These are phyloP conservation scores for Claviceps sp. DNA, from an alignment of 2,329 filamentous ascomycete genomes.

Conservation along the genomic window DNA sequence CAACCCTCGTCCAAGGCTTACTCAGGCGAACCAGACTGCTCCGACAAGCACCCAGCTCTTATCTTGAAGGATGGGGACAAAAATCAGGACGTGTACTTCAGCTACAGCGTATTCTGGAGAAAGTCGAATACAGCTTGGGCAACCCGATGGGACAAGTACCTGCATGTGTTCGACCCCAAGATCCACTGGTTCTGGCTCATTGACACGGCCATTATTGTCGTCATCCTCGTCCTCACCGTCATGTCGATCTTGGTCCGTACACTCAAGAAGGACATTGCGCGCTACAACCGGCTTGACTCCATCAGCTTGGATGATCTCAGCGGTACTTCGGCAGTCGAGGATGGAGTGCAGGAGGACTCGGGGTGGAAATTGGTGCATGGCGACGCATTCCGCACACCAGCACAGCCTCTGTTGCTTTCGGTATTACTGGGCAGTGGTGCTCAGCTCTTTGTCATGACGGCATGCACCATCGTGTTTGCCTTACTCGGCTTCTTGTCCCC, in stretches of 20 bases:
- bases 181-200: constrained; percentile 99
- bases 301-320: constrained; percentile 83
- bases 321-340: constrained; percentile 65
- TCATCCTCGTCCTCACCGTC: constrained; percentile 83
- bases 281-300: constrained; percentile 89
- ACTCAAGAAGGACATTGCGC: constrained; percentile 84
- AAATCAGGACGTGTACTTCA: constrained; percentile 60
- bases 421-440: constrained; percentile 85
- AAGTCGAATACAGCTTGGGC: constrained; percentile 81
- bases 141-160: constrained; percentile 96
- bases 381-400: constrained; percentile 86
- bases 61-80: constrained; percentile 43
- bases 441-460: constrained; percentile 96
- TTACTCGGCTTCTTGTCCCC: constrained; percentile 90
- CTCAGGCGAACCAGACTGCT: constrained; percentile 49
- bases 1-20: constrained; percentile 61
- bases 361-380: constrained; percentile 98
- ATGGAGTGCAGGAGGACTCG: constrained; percentile 92
- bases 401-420: constrained; percentile 70
- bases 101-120: constrained; percentile 85
- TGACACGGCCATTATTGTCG: constrained; percentile 88
- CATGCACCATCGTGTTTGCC: constrained; percentile 84
- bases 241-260: constrained; percentile 83
- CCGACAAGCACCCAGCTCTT: constrained; percentile 41
- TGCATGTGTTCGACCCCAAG: constrained; percentile 93